phyloP scores from a whole-genome alignment of 176 grass and related monocot genomes.

The Dactylis glomerata region DNA sequence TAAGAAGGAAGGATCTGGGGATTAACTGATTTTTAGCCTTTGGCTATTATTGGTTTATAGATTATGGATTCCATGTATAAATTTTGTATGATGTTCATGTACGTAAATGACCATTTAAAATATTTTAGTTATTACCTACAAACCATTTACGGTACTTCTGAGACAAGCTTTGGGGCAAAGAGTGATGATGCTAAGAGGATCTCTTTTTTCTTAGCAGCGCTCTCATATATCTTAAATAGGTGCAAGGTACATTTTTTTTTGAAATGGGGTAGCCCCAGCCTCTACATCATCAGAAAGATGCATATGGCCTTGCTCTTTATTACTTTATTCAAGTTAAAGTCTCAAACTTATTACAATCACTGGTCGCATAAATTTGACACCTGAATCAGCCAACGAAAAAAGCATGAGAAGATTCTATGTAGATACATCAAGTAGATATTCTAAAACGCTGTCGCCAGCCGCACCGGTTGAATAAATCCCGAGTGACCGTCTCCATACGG shows the following conservation, averaged over 20 bases:
- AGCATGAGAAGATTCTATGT: too few relatives aligned
- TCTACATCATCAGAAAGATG: too few relatives aligned
- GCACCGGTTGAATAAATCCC: too few relatives aligned
- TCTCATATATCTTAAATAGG: constrained; percentile 22
- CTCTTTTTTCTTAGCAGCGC: background rate
- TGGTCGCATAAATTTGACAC: too few relatives aligned
- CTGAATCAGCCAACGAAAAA: too few relatives aligned
- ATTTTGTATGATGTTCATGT: background rate
- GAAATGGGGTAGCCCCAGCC: too few relatives aligned
- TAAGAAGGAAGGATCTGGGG: background rate
- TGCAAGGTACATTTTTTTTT: constrained; percentile 31
- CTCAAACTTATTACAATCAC: too few relatives aligned
- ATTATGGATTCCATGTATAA: background rate
- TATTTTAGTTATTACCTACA: background rate
- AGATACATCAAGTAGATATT: too few relatives aligned
- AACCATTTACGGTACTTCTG: background rate
- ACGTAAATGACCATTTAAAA: background rate
- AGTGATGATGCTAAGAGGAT: background rate
- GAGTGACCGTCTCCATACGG: too few relatives aligned
- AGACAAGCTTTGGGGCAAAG: background rate
- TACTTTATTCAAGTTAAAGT: too few relatives aligned
- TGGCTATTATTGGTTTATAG: background rate
- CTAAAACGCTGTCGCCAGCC: too few relatives aligned
- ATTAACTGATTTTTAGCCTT: background rate
- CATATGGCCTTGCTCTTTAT: too few relatives aligned